Conservation (phyloP, 2,329 filamentous ascomycete species). For the Aureobasidium subglaciale region DNA sequence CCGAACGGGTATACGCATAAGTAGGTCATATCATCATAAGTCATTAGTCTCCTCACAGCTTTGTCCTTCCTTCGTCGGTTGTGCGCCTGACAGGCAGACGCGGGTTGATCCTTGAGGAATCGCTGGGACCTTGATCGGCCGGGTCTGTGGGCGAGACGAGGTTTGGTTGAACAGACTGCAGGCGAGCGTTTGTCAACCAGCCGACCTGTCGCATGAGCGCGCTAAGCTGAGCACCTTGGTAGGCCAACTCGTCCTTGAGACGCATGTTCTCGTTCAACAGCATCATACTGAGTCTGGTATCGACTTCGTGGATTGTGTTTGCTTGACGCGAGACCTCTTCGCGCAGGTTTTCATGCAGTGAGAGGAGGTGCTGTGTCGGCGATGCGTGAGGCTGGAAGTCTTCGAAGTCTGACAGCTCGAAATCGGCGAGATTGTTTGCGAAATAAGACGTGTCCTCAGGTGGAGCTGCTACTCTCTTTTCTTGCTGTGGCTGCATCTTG, state of each 20-base stretch:
- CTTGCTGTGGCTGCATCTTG: not conserved
- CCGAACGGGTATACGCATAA: constrained; percentile 3
- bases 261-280: constrained; percentile 57
- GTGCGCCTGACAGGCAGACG: constrained; percentile 21
- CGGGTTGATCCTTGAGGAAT: constrained; percentile 16
- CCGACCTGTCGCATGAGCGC: constrained; percentile 55
- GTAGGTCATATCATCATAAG: constrained; percentile 9
- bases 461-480: not conserved
- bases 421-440: not conserved
- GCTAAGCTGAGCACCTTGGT: constrained; percentile 53
- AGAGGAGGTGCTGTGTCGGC: constrained; percentile 51
- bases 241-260: constrained; percentile 55
- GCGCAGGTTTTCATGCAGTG: constrained; percentile 54
- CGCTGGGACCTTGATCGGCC: constrained; percentile 12
- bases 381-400: constrained; percentile 33
- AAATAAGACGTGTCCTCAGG: not conserved
- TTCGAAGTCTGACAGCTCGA: not conserved
- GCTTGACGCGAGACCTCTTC: constrained; percentile 52
- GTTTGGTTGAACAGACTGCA: constrained; percentile 35
- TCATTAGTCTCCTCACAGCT: constrained; percentile 23
- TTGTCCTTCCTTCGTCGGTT: constrained; percentile 32
- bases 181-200: constrained; percentile 53
- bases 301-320: constrained; percentile 50
- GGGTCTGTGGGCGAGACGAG: constrained; percentile 13
- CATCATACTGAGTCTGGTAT: constrained; percentile 55